A percentile compares a stretch with the other conserved stretches of the same genome.
Evolutionary conservation across 2,329 filamentous ascomycete genomes (phyloP).

Genomic region (Fusarium acutatum): DNA sequence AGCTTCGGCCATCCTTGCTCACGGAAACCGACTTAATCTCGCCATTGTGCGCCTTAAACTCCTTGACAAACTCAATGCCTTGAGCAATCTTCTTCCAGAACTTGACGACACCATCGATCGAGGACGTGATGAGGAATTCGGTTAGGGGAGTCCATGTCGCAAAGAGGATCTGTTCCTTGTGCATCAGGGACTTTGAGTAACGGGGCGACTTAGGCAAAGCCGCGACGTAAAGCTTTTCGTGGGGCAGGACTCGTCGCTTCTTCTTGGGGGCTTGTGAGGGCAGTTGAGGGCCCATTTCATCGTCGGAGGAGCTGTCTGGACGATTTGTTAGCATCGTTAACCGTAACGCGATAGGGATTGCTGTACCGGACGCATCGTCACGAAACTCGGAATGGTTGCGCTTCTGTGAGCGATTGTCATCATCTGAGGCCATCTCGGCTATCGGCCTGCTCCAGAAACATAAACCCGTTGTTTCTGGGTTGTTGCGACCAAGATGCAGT

Average conservation of each 20-base stretch:
- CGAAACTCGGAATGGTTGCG: slow-evolving; percentile 66
- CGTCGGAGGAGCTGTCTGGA: slow-evolving; percentile 77
- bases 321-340: slow-evolving; percentile 11
- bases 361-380: slow-evolving; percentile 54
- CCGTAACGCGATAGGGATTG: background rate
- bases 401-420: slow-evolving; percentile 51
- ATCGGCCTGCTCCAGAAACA: background rate
- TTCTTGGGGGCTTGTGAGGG: slow-evolving; percentile 86
- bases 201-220: slow-evolving; percentile 82
- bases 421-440: slow-evolving; percentile 41
- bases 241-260: slow-evolving; percentile 88
- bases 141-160: slow-evolving; percentile 88
- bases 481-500: slow-evolving; percentile 1
- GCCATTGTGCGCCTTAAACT: slow-evolving; percentile 89
- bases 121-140: slow-evolving; percentile 95
- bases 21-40: slow-evolving; percentile 85
- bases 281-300: slow-evolving; percentile 93
- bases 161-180: slow-evolving; percentile 92
- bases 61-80: slow-evolving; percentile 97
- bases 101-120: slow-evolving; percentile 94
- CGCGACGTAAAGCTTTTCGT: slow-evolving; percentile 94
- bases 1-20: slow-evolving; percentile 90
- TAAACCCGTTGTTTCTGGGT: background rate
- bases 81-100: slow-evolving; percentile 98
- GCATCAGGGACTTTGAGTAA: slow-evolving; percentile 98